These are phyloP conservation scores for Debaryomyces udenii DNA, from an alignment of 1,139 yeast species.

Conservation along the genomic window DNA sequence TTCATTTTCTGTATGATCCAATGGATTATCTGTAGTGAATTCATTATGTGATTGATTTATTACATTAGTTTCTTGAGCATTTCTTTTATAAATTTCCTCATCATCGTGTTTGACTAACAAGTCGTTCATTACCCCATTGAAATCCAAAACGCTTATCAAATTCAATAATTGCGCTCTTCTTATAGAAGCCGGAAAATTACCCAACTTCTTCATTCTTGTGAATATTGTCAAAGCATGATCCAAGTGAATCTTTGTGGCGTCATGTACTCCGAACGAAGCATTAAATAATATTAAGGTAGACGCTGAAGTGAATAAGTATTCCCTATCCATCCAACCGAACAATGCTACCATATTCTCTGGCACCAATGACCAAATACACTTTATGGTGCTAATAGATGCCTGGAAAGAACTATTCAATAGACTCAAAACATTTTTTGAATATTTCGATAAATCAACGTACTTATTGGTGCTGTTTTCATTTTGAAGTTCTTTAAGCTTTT, in stretches of 20 bases:
- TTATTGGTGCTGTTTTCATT: constrained; percentile 45
- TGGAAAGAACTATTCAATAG: constrained; percentile 80
- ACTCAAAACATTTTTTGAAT: constrained; percentile 68
- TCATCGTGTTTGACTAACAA: constrained; percentile 62
- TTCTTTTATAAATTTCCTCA: constrained; percentile 21
- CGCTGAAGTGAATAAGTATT: constrained; percentile 78
- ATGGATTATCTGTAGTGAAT: background rate
- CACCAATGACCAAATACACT: constrained; percentile 71
- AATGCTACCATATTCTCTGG: constrained; percentile 80
- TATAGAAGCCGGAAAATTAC: constrained; percentile 77
- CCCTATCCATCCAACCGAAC: constrained; percentile 90
- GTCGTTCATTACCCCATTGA: constrained; percentile 64
- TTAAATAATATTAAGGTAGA: constrained; percentile 76
- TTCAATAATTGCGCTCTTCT: constrained; percentile 73
- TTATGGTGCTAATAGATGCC: constrained; percentile 78
- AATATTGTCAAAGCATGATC: constrained; percentile 74
- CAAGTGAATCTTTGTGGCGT: constrained; percentile 69
- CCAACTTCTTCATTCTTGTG: constrained; percentile 73
- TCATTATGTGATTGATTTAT: background rate
- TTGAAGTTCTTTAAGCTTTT: constrained; percentile 60
- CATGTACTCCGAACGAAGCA: constrained; percentile 83
- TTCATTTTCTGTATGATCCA: background rate
- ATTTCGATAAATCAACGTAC: constrained; percentile 67
- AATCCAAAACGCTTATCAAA: constrained; percentile 65
- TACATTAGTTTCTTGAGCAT: background rate